phyloP scores from a whole-genome alignment of 257 asterid genomes.

The Linaria vulgaris region DNA sequence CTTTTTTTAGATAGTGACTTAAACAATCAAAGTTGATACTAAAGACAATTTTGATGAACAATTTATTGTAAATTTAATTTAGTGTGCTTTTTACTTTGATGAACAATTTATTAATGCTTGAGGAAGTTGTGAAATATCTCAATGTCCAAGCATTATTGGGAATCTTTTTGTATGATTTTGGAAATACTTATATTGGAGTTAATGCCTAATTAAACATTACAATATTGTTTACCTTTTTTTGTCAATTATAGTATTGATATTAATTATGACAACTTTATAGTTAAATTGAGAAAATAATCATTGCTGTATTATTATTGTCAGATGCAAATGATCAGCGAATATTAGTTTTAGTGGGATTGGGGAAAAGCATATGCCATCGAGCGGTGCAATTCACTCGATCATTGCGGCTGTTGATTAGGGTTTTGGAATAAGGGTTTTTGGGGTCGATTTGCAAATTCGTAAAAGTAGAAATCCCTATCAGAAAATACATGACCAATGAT shows the following conservation, averaged over 20 bases:
- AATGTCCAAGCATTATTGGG: too few species aligned
- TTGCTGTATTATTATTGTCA: constrained; percentile 32
- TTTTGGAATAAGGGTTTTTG: neutral
- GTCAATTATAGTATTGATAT: neutral
- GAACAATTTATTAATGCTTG: too few species aligned
- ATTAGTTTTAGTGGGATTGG: constrained; percentile 22
- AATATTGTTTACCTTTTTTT: too few species aligned
- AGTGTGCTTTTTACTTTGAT: too few species aligned
- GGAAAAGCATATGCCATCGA: constrained; percentile 19
- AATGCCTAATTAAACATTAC: neutral
- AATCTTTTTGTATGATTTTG: too few species aligned
- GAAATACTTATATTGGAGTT: too few species aligned
- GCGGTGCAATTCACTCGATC: neutral
- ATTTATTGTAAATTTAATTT: too few species aligned
- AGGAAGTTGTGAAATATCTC: too few species aligned
- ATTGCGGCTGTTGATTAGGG: constrained; percentile 36
- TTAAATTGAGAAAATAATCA: constrained; percentile 18
- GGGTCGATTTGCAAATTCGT: constrained; percentile 16
- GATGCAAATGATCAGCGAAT: constrained; percentile 2
- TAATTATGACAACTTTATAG: neutral
- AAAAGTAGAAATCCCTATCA: constrained; percentile 7
- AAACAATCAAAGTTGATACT: too few species aligned
- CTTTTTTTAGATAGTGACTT: too few species aligned
- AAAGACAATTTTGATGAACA: too few species aligned
- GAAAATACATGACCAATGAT: constrained; percentile 2